Evolutionary conservation across 1,284 basidiomycete genomes (phyloP), one percentile per base, ranked within the genome.

Genomic region (Microbotryum lychnidis-dioicae): DNA sequence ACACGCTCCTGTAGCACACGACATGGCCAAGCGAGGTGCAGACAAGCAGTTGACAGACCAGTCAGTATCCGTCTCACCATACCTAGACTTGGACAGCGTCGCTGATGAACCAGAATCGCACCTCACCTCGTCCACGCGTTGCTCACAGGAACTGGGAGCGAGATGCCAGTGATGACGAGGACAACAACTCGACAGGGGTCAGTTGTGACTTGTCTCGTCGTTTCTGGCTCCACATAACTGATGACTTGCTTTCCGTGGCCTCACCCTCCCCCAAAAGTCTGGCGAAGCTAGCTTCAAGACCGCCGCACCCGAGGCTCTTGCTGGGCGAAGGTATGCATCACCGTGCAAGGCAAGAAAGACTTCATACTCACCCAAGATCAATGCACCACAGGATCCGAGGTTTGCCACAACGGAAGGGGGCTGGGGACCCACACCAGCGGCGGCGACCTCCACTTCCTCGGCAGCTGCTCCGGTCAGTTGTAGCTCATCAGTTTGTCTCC

Each of bases 311-410:
- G 37, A 42, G 37, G 37, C 37, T 16, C 16, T 42, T 18, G 37
- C 37, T 16, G 37, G 37, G 37, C 37, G 37, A 42, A 42, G 37
- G 37, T 42, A 42, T 18, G 37, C 12, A 42, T 4, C 37, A 42
- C 37, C 2, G 60, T 14, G 57, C 27, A 27, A 0, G 6, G 12
- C 12, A 6, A 10, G 3, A n/a, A 44, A 21, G 20, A 50, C 21
- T 2, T 5, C 5, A 4, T 27, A 16, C 50, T 52, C 25, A 49
- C 21, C 27, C 10, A 2, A n/a, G 5, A 23, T 27, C 21, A 10
- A 46, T 12, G 2, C 37, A n/a, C 3, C 31, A 6, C 63, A 79
- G 77, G 54, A 76, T 79, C 42, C 72, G 76, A 47, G 76, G 75
- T 3, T 55, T 79, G 60, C 77, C 77, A 9, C 67, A 71, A 45